phyloP scores from a whole-genome alignment of 345 rosid species.

The Moringa oleifera region DNA sequence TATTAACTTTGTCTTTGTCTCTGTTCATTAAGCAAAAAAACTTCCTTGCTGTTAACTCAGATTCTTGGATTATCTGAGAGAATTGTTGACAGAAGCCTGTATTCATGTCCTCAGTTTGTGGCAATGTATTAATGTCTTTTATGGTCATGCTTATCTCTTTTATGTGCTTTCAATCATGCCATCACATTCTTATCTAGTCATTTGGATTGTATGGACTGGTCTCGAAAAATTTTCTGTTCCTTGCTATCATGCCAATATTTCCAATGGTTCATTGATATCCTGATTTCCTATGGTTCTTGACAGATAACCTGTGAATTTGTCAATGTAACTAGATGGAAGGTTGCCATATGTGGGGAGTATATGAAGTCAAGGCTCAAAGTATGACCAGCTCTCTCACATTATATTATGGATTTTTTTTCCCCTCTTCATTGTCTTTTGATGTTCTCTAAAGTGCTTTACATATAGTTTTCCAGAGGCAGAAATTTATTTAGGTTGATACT shows the following conservation, averaged over 20 bases:
- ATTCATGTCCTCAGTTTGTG: background rate
- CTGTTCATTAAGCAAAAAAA: background rate
- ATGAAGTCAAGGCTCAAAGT: constrained; percentile 85
- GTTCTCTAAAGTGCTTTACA: constrained; percentile 10
- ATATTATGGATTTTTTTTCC: constrained; percentile 1
- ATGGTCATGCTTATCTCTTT: background rate
- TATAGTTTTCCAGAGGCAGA: background rate
- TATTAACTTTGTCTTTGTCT: too few species aligned
- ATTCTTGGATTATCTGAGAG: background rate
- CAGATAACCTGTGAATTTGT: constrained; percentile 87
- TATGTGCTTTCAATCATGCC: background rate
- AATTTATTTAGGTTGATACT: background rate
- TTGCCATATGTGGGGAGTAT: constrained; percentile 96
- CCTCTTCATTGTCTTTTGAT: constrained; percentile 7
- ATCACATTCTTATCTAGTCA: constrained; percentile 3
- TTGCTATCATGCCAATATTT: constrained; percentile 1
- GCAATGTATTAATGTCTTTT: background rate
- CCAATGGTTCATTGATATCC: background rate
- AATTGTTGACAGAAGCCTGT: background rate
- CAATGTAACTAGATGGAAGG: constrained; percentile 81
- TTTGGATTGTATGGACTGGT: background rate
- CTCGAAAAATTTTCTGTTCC: too few species aligned
- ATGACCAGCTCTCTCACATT: constrained; percentile 15
- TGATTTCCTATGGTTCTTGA: constrained; percentile 14
- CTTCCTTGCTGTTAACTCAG: too few species aligned